Percentiles rank a stretch among this genome's conserved stretches.
Evolutionary conservation across 2,329 filamentous ascomycete species (phyloP).

Genomic region (Annulohypoxylon truncatum): DNA sequence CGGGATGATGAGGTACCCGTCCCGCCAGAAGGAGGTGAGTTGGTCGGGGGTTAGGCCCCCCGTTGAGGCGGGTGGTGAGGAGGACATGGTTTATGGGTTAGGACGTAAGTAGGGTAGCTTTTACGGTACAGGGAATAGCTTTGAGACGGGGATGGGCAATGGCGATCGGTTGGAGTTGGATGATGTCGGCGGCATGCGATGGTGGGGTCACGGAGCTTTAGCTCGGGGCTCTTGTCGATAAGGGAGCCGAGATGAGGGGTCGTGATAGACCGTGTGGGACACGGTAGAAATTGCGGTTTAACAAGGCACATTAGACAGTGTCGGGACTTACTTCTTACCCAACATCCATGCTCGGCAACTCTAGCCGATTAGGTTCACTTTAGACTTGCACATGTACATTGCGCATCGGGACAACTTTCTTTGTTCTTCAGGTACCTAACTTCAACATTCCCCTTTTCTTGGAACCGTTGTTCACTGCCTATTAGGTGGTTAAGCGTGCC

Average conservation of each 20-base stretch:
- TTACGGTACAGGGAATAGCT: background rate
- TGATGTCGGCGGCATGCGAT: conserved; percentile 13
- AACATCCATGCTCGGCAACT: background rate
- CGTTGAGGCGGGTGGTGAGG: conserved; percentile 37
- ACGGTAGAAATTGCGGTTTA: background rate
- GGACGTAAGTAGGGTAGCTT: background rate
- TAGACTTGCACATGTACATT: background rate
- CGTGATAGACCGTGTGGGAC: background rate
- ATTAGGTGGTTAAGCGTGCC: background rate
- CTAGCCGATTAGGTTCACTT: background rate
- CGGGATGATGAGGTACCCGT: conserved; percentile 92
- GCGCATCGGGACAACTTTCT: background rate
- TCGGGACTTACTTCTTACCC: background rate
- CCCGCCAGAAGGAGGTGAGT: conserved; percentile 76
- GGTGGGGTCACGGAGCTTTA: conserved; percentile 35
- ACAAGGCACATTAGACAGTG: conserved; percentile 10
- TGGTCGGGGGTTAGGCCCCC: conserved; percentile 77
- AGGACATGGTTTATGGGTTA: conserved; percentile 28
- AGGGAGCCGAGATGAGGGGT: conserved; percentile 34
- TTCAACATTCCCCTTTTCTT: background rate
- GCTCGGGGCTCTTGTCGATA: conserved; percentile 34
- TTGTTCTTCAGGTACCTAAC: background rate
- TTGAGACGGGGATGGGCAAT: background rate
- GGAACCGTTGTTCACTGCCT: too few species aligned
- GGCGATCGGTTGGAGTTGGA: conserved; percentile 4